Conservation (phyloP, 331 rosid genomes). For the Erythrophleum ivorense region DNA sequence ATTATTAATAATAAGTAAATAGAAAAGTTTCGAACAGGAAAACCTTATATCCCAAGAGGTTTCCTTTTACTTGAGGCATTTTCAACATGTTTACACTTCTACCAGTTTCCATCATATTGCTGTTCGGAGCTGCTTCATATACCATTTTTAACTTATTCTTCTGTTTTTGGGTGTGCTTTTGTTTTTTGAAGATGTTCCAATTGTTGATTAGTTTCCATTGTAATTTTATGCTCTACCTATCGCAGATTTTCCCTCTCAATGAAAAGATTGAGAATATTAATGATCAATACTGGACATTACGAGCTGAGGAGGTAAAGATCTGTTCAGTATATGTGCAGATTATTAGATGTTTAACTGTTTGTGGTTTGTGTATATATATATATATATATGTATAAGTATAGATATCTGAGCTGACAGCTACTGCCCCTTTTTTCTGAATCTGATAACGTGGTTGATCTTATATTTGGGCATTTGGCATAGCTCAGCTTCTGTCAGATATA, state of each 20-base stretch:
- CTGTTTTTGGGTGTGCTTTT: background rate
- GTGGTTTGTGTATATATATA: background rate
- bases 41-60: background rate
- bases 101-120: background rate
- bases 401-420: background rate
- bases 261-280: constrained; percentile 90
- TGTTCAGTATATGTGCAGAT: background rate
- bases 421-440: too few species aligned
- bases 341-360: background rate
- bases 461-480: background rate
- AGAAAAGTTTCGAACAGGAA: background rate
- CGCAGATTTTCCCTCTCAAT: constrained; percentile 71
- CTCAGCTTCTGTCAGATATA: background rate
- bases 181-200: background rate
- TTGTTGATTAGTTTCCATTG: constrained; percentile 6
- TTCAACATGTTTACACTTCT: constrained; percentile 5
- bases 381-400: background rate
- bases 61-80: constrained; percentile 17
- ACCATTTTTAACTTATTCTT: background rate
- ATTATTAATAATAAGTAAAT: background rate
- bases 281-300: constrained; percentile 94
- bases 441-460: background rate
- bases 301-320: constrained; percentile 75
- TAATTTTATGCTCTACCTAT: constrained; percentile 20
- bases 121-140: constrained; percentile 10